Percentiles rank a stretch among this genome's conserved stretches.
phyloP scores from a whole-genome alignment of 1,284 basidiomycete species.

The Irpex rosettiformis region DNA sequence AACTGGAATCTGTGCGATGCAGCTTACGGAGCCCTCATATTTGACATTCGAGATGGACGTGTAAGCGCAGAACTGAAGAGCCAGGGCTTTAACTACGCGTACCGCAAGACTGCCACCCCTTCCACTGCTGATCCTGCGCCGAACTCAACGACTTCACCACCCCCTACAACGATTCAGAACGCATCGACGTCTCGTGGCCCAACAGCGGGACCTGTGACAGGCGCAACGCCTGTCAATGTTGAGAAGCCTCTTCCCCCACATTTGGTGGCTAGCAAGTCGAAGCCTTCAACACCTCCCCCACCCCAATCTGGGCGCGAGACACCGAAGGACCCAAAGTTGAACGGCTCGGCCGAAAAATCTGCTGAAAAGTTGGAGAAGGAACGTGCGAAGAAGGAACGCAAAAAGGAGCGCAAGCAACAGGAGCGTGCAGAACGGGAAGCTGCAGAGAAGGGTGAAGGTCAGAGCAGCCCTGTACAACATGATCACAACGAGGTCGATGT shows the following conservation, averaged over 20 bases:
- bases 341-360: conserved; percentile 26
- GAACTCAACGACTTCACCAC: conserved; percentile 34
- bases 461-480: conserved; percentile 19
- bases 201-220: conserved; percentile 27
- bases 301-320: conserved; percentile 33
- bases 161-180: conserved; percentile 28
- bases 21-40: conserved; percentile 82
- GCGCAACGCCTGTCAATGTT: conserved; percentile 21
- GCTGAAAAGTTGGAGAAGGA: conserved; percentile 44
- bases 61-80: conserved; percentile 91
- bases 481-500: conserved; percentile 18
- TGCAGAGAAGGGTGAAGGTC: conserved; percentile 23
- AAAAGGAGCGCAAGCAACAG: conserved; percentile 55
- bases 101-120: conserved; percentile 69
- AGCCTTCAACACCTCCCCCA: conserved; percentile 31
- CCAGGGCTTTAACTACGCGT: conserved; percentile 97
- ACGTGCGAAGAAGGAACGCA: conserved; percentile 52
- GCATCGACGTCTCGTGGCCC: conserved; percentile 31
- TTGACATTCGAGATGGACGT: conserved; percentile 89
- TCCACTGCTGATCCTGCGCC: conserved; percentile 39
- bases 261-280: conserved; percentile 26
- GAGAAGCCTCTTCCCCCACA: conserved; percentile 25
- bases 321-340: conserved; percentile 33
- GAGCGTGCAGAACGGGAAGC: conserved; percentile 41
- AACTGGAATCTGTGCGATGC: conserved; percentile 98